phyloP scores from a whole-genome alignment of 495 filamentous ascomycete species.

The Podospora appendiculata region DNA sequence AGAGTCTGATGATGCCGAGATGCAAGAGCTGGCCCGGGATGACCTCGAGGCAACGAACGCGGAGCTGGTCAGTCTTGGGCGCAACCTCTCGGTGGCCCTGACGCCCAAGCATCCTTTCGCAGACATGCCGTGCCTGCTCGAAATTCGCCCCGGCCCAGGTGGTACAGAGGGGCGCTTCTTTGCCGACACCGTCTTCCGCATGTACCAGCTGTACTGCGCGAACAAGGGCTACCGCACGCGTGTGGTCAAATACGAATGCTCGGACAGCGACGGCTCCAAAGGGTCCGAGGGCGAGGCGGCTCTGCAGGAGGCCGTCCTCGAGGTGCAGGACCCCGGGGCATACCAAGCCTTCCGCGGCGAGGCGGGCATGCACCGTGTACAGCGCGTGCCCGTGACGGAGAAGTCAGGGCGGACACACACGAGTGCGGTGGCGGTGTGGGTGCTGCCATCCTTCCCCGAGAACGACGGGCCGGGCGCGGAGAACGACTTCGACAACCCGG shows the following conservation, averaged over 20 bases:
- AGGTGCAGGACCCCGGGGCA: slow-evolving; percentile 67
- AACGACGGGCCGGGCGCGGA: slow-evolving; percentile 37
- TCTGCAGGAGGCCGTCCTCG: slow-evolving; percentile 77
- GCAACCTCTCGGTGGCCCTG: slow-evolving; percentile 61
- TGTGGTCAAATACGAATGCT: slow-evolving; percentile 44
- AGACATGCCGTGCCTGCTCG: slow-evolving; percentile 82
- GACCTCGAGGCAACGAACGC: slow-evolving; percentile 61
- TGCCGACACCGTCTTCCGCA: slow-evolving; percentile 74
- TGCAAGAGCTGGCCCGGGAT: slow-evolving; percentile 62
- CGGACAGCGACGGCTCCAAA: slow-evolving; percentile 50
- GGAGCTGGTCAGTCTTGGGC: slow-evolving; percentile 51
- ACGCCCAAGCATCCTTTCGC: slow-evolving; percentile 89
- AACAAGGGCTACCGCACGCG: slow-evolving; percentile 40
- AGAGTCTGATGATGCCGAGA: slow-evolving; percentile 41
- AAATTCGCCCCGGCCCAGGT: slow-evolving; percentile 90
- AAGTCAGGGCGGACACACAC: slow-evolving; percentile 87
- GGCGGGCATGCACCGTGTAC: slow-evolving; percentile 90
- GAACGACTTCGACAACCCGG: slow-evolving; percentile 68
- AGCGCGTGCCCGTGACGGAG: slow-evolving; percentile 87
- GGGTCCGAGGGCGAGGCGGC: slow-evolving; percentile 50
- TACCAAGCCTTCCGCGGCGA: slow-evolving; percentile 78
- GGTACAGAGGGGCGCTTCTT: slow-evolving; percentile 88
- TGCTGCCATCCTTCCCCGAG: slow-evolving; percentile 77
- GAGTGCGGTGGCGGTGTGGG: slow-evolving; percentile 82
- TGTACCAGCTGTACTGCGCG: slow-evolving; percentile 79